Base-by-base conservation (phyloP, 1,139 yeast species). In the Pichia sp. region DNA sequence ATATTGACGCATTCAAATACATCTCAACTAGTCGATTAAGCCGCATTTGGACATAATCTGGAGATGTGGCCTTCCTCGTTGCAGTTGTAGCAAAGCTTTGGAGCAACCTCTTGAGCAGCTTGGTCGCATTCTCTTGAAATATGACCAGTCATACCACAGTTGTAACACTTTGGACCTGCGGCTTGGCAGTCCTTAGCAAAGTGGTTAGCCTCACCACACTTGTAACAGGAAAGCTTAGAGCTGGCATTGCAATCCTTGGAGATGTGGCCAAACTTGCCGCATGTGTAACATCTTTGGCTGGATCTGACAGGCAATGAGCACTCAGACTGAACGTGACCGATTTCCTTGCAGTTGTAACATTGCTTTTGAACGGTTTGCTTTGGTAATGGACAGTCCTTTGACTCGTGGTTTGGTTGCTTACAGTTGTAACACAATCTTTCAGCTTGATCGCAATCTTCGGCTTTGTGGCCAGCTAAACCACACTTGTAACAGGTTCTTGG, bases 341-440 rank as follows among this genome's bases (percentile, higher is more conserved):
- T 75, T 62, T 82, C 83, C 61, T 85, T 86, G 72, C 90, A 84
- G 63, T 81, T 80, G 82, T 86, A 90, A 73, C 97, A 90, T 75
- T 89, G 96, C 74, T 89, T 89, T 70, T 83, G 81, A 62, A 82
- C 83, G 64, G 88, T 81, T 71, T 89, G 87, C 73, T 85, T 88
- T 70, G 96, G 96, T 69, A 84, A 84, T 49, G 95, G 87, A 73
- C 97, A 90, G 62, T 87, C 95, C 64, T 82, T 80, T 58, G 95
- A 87, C 73, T 89, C 90, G 74, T 90, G 97, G 61, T 96, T 96
- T 59, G 96, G 86, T 72, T 85, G 80, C 70, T 86, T 88, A 74
- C 97, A 90, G 83, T 90, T 90, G 85, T 89, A 90, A 75, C 97
- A 90, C 69, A 90, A 78, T 75, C 93, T 85, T 72, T 84, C 89